Base-by-base conservation (phyloP, 2,329 filamentous ascomycete genomes). In the Fusarium illudens region DNA sequence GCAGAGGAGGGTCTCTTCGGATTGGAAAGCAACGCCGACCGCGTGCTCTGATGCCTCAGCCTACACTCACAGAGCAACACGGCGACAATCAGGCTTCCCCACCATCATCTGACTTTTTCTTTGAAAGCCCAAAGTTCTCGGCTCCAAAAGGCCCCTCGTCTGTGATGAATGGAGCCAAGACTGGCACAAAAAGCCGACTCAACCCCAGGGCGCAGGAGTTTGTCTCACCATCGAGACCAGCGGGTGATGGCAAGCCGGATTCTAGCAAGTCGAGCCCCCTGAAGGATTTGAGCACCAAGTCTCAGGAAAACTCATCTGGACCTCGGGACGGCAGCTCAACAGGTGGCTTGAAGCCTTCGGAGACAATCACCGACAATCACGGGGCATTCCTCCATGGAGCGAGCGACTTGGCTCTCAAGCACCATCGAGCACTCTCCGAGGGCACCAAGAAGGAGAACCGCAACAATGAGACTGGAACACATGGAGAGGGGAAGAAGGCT, bases 1-100 rank as follows among this genome's bases (percentile, higher is more conserved):
- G 71, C 25, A 73, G 71, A 11, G 78, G 77, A n/a, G 77, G 77
- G 20, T 80, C 79, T 4, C 70, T 80, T 29, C 74, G 73, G 10
- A 59, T 79, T 22, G 62, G 65, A 4, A 79, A 78, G 63, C 72
- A 73, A 49, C 75, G 77, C 25, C 75, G 70, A 30, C 63, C 66
- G 13, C 70, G 65, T 15, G 42, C 63, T 22, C 20, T 71, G 12
- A 54, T 65, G 56, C 50, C 64, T 17, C 60, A 50, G n/a, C 46
- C 72, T 37, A 54, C 55, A 19, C 60, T 71, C 11, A 49, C 59
- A 39, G 70, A 67, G 52, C 61, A 69, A 25, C 57, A 32, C n/a
- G 15, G 36, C 17, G 48, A 64, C 15, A 49, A 34, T 4, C 51
- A 58, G 12, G 50, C 49, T 22, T 58, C 53, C 32, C 59, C 64